Evolutionary conservation across 1,284 basidiomycete genomes (phyloP), one percentile per base, ranked within the genome.

Genomic region (Apiotrichum porosum): DNA sequence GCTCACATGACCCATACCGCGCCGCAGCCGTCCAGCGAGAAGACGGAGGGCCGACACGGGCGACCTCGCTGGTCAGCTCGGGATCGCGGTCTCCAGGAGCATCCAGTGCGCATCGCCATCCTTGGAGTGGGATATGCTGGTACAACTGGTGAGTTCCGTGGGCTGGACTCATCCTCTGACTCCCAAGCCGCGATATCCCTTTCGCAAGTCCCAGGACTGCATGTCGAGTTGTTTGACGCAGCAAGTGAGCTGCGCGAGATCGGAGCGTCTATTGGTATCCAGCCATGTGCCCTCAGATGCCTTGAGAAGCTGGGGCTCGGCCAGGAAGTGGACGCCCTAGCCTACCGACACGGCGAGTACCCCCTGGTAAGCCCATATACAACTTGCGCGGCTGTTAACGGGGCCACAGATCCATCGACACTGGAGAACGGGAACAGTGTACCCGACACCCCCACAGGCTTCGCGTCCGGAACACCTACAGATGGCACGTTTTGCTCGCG

Each of bases 281-380:
- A 55, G 35, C 49, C 53, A 6, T 55, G 53, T 30, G 49, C 49
- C 1, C 24, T 55, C 13, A 17, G 53, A 3, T 35, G 39, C 9
- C 45, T 55, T 9, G 53, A 55, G 37, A 45, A 51, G 38, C 49
- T 55, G 26, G 53, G 53, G 6, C 24, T 55, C 3, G 49, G 42
- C 4, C 35, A 42, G 10, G 45, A 49, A 14, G 42, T 55, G 12
- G 49, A 55, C 30, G 28, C 37, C 26, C 15, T 55, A 1, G 53
- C 48, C 18, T 55, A 48, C 38, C 23, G 53, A 28, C 37, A 50
- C 34, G 48, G 42, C 18, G 42, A 44, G 18, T 42, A 44, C 14
- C 48, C 48, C 30, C 19, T 50, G 8, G 26, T 28, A 12, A 6
- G 26, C 12, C 26, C n/a, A n/a, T n/a, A n/a, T n/a, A n/a, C n/a